Evolutionary conservation across 805 yeast species (phyloP), one percentile per base, ranked within the genome.

Genomic region (Wickerhamomyces kurtzmanii): DNA sequence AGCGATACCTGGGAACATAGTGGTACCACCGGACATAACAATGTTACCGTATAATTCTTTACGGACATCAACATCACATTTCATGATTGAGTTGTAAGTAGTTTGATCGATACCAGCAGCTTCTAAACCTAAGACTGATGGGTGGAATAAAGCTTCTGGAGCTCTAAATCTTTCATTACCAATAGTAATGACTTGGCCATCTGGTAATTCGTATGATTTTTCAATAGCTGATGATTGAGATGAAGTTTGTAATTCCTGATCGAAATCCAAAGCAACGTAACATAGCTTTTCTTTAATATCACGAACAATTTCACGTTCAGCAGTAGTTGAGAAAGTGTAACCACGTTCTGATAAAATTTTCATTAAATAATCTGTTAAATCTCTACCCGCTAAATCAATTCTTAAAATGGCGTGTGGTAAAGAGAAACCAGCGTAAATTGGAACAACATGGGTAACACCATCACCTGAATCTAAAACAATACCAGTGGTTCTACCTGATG

Each of bases 161-260:
- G 96, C 94, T 76, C 97, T 89, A 81, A 91, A 91, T 73, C 98
- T 87, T 76, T 91, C 98, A 71, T 91, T 89, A 72, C 97, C 97
- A 54, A 91, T 87, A 59, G 97, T 89, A 63, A 91, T 89, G 55
- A 89, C 97, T 74, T 87, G 96, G 54, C 98, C 98, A 68, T 91
- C 98, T 59, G 98, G 98, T 60, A 91, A 79, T 75, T 91, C 97
- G 71, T 91, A 91, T 50, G 95, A 84, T 73, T 91, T 91, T 76
- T 91, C 97, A 57, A 91, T 83, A 46, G 95, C 84, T 40, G 96
- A 85, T 34, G 96, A 84, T 77, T 87, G 96, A 49, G 97, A 82
- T 43, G 97, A 93, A 53, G 96, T 86, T 77, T 89, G 97, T 75
- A 89, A 77, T 74, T 91, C 98, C 75, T 91, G 97, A 69, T 91